Conservation (phyloP, 495 filamentous ascomycete species). For the Penicillium manginii region DNA sequence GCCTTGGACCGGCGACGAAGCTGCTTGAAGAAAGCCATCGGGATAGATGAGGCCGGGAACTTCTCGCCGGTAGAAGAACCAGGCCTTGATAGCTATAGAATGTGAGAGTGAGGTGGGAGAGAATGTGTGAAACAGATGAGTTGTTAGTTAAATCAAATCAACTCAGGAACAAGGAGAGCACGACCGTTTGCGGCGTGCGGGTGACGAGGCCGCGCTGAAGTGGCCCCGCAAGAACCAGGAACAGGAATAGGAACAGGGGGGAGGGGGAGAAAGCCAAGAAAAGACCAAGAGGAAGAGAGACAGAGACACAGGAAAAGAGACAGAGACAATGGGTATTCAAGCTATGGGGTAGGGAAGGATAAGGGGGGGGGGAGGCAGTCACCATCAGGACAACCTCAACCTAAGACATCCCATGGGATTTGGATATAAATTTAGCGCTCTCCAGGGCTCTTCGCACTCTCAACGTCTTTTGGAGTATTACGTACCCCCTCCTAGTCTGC, state of each 20-base stretch:
- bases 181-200: slow-evolving; percentile 45
- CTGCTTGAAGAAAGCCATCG: slow-evolving; percentile 74
- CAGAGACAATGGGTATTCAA: too few relatives aligned
- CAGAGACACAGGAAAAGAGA: too few relatives aligned
- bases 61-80: slow-evolving; percentile 20
- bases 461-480: slow-evolving; percentile 16
- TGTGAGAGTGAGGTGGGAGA: slow-evolving; percentile 1
- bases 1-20: slow-evolving; percentile 74
- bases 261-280: too few relatives aligned
- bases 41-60: slow-evolving; percentile 12
- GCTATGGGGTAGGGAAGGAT: too few relatives aligned
- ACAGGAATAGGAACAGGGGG: too few relatives aligned
- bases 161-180: slow-evolving; percentile 30
- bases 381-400: too few relatives aligned
- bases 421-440: background rate
- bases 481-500: slow-evolving; percentile 21
- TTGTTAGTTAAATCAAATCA: background rate
- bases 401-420: too few relatives aligned
- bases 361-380: background rate
- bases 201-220: slow-evolving; percentile 30
- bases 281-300: too few relatives aligned
- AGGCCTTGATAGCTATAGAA: background rate
- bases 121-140: background rate
- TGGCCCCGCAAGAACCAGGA: slow-evolving; percentile 12
- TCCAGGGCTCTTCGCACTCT: background rate